Percentiles rank a stretch among this genome's conserved stretches.
Evolutionary conservation across 1,284 basidiomycete species (phyloP).

Genomic region (Mycosarcoma maydis): DNA sequence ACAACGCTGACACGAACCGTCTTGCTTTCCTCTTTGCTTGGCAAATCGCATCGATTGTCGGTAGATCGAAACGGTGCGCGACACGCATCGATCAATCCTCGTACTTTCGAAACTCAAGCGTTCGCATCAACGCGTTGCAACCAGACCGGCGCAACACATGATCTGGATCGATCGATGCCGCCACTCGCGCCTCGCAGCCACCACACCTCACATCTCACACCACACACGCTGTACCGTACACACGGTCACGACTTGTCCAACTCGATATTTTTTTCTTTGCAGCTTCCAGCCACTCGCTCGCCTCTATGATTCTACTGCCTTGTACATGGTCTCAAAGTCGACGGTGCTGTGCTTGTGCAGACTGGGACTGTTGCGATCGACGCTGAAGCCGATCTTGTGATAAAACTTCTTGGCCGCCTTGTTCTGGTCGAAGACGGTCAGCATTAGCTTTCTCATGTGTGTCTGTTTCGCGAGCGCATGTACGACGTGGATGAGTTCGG

Average conservation of each 20-base stretch:
- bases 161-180: too few relatives aligned
- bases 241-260: too few relatives aligned
- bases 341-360: constrained; percentile 4
- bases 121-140: constrained; percentile 27
- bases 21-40: too few relatives aligned
- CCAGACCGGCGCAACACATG: neutral
- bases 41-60: too few relatives aligned
- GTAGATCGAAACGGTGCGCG: constrained; percentile 35
- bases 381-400: constrained; percentile 52
- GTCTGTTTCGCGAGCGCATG: constrained; percentile 7
- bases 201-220: too few relatives aligned
- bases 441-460: constrained; percentile 31
- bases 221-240: too few relatives aligned
- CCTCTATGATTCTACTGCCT: neutral
- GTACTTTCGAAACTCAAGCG: constrained; percentile 37
- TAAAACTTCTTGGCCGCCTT: constrained; percentile 28
- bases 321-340: constrained; percentile 41
- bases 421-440: constrained; percentile 48
- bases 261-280: too few relatives aligned
- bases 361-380: constrained; percentile 68
- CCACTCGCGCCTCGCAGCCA: too few relatives aligned
- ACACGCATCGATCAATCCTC: constrained; percentile 34
- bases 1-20: too few relatives aligned
- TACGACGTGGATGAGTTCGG: constrained; percentile 25
- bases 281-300: too few relatives aligned